phyloP scores from a whole-genome alignment of 2,329 filamentous ascomycete species.

The Monilinia aucupariae region DNA sequence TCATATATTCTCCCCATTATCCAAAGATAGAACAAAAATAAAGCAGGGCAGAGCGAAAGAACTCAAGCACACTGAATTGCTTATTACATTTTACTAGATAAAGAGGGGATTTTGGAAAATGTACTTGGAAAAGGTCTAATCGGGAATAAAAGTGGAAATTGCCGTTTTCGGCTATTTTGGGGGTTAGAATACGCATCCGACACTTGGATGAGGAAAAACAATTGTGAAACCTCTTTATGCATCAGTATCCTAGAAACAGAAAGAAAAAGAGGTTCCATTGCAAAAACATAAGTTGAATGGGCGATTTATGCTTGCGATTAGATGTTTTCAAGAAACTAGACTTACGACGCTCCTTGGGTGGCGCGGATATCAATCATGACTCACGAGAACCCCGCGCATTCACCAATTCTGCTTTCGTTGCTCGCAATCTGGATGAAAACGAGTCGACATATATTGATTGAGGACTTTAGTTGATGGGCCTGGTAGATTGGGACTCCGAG shows the following conservation, averaged over 20 bases:
- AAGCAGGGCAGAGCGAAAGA: not conserved
- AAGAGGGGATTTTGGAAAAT: not conserved
- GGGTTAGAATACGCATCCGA: not conserved
- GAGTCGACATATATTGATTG: not conserved
- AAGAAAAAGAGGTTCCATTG: not conserved
- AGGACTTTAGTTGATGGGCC: not conserved
- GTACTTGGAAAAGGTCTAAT: not conserved
- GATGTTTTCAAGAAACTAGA: not conserved
- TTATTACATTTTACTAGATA: not conserved
- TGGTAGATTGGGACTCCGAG: no score
- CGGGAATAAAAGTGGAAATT: not conserved
- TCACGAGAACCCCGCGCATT: not conserved
- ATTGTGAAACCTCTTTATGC: not conserved
- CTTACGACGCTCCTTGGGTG: not conserved
- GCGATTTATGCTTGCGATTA: not conserved
- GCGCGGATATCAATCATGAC: not conserved
- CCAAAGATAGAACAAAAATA: not conserved
- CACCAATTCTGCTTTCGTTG: not conserved
- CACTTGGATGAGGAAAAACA: not conserved
- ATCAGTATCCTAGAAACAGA: not conserved
- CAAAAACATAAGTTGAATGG: not conserved
- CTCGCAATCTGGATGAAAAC: not conserved
- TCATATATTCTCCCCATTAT: slow-evolving; percentile 4
- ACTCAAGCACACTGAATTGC: not conserved
- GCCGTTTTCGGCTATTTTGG: slow-evolving; percentile 2